A percentile compares a stretch with the other conserved stretches of the same genome.
phyloP scores from a whole-genome alignment of 2,329 filamentous ascomycete genomes.

The Cladosporium austrohemisphaericum region DNA sequence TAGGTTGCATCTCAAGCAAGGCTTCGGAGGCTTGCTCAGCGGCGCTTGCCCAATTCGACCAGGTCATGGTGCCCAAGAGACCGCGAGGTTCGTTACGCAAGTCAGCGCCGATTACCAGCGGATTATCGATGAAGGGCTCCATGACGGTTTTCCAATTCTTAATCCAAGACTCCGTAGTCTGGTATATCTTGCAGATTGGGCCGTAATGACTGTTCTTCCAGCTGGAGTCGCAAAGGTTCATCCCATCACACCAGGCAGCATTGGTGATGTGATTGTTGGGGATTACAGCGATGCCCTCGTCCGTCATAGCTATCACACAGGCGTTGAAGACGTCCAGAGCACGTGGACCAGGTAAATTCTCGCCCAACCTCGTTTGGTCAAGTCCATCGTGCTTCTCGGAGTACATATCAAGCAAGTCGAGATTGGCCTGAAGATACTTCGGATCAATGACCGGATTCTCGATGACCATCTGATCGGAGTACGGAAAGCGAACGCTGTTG shows the following conservation, averaged over 20 bases:
- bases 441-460: constrained; percentile 54
- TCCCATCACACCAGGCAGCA: constrained; percentile 66
- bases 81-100: constrained; percentile 67
- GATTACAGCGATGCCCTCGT: constrained; percentile 61
- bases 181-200: constrained; percentile 56
- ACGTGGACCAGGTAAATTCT: constrained; percentile 37
- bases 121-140: constrained; percentile 55
- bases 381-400: constrained; percentile 16
- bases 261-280: constrained; percentile 69
- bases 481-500: constrained; percentile 67
- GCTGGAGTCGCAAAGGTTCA: constrained; percentile 62
- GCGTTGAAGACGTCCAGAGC: constrained; percentile 62
- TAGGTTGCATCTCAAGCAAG: constrained; percentile 55
- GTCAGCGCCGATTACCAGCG: constrained; percentile 62
- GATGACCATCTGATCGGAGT: constrained; percentile 65
- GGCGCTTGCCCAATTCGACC: constrained; percentile 61
- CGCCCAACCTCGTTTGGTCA: constrained; percentile 11
- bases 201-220: constrained; percentile 65
- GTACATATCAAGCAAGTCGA: constrained; percentile 48
- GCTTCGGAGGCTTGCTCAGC: constrained; percentile 62
- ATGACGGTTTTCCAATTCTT: constrained; percentile 64
- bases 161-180: constrained; percentile 64
- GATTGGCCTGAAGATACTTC: constrained; percentile 54
- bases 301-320: constrained; percentile 57
- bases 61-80: constrained; percentile 66